A percentile compares a stretch with the other conserved stretches of the same genome.
phyloP scores from a whole-genome alignment of 139 green algal species.

The Pycnococcus provasolii region DNA sequence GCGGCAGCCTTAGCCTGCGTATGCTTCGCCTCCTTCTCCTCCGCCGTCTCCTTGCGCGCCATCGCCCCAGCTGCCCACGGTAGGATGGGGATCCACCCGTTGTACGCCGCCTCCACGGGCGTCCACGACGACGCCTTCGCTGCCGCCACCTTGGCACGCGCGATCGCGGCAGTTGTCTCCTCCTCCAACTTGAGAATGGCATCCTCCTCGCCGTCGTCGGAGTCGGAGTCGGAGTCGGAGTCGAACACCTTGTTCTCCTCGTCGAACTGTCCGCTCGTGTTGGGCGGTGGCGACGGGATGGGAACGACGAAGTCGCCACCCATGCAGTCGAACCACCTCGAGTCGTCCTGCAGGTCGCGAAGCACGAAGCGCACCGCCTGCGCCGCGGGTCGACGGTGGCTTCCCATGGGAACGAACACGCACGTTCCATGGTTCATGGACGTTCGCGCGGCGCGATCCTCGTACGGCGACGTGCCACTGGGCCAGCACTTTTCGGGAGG shows the following conservation, averaged over 20 bases:
- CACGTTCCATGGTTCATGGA: slow-evolving; percentile 1
- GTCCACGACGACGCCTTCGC: background rate
- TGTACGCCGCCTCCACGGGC: background rate
- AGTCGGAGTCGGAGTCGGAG: background rate
- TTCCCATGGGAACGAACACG: no score
- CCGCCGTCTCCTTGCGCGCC: no score
- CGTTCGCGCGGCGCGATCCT: slow-evolving; percentile 8
- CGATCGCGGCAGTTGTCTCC: background rate
- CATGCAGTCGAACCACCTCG: slow-evolving; percentile 7
- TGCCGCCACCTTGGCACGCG: background rate
- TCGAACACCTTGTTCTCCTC: background rate
- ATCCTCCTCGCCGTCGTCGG: background rate
- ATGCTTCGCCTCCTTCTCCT: no score
- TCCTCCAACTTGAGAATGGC: background rate
- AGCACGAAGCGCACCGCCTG: slow-evolving; percentile 7
- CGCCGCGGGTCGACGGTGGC: background rate
- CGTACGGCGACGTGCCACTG: background rate
- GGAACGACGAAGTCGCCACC: slow-evolving; percentile 9
- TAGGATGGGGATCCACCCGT: no score
- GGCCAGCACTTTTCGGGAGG: background rate
- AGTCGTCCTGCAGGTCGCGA: background rate
- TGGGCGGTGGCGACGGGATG: slow-evolving; percentile 1
- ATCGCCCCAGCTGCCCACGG: no score
- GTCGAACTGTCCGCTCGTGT: background rate
- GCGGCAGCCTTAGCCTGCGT: no score